A percentile compares a stretch with the other conserved stretches of the same genome.
phyloP scores from a whole-genome alignment of 371 early-diverging fungal species.

The Mucor plumbeus region DNA sequence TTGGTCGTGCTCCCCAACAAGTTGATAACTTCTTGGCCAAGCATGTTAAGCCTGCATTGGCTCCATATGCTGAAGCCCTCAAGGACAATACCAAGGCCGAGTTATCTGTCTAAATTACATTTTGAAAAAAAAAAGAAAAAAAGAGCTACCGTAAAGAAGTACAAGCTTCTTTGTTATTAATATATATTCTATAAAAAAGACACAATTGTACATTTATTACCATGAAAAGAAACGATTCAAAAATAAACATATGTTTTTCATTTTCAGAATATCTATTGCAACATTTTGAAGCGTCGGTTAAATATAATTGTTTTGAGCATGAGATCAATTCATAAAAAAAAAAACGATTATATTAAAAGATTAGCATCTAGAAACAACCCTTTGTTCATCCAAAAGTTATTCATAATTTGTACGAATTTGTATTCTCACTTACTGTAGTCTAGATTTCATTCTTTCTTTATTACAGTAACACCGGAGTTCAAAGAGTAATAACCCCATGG shows the following conservation, averaged over 20 bases:
- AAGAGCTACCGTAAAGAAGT: neutral
- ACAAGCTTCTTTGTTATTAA: constrained; percentile 3
- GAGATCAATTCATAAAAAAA: no score
- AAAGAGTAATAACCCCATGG: no score
- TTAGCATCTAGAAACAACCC: no score
- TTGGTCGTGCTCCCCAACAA: constrained; percentile 95
- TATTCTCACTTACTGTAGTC: no score
- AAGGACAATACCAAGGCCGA: constrained; percentile 60
- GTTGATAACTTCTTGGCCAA: constrained; percentile 83
- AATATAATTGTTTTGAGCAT: no score
- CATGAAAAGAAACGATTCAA: neutral
- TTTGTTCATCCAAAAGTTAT: no score
- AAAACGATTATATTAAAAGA: no score
- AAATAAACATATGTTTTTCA: neutral
- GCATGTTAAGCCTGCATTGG: constrained; percentile 87
- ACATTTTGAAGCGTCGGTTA: no score
- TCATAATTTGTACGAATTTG: no score
- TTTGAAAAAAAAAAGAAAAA: constrained; percentile 8
- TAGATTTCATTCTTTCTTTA: no score
- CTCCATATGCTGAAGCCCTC: constrained; percentile 70
- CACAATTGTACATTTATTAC: constrained; percentile 1
- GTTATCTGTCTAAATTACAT: constrained; percentile 58
- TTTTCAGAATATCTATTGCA: neutral
- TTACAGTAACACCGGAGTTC: no score
- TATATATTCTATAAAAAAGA: neutral